Evolutionary conservation across 2,329 filamentous ascomycete species (phyloP), one percentile per base, ranked within the genome.

Genomic region (Daldinia sp.): DNA sequence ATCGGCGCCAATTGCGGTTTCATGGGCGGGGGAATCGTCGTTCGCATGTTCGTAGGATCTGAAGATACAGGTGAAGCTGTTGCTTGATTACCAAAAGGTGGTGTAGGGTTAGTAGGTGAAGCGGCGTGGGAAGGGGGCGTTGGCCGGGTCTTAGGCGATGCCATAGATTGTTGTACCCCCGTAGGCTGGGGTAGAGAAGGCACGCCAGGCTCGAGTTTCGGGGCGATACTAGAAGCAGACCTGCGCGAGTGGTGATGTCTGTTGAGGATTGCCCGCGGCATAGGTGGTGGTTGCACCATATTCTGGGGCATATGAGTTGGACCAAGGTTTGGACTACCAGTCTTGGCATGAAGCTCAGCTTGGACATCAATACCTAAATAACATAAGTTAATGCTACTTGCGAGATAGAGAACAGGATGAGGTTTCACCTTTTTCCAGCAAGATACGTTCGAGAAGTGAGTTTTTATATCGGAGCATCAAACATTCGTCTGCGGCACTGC

Each of bases 391-490:
- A 48, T 50, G 39, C 7, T 51, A 37, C 39, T 54, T 37, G 4
- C 18, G 28, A 39, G 20, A 48, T 55, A 42, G 18, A 15, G 23
- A 44, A 60, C 30, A 37, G 30, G 20, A 7, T 37, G 39, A 56
- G n/a, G 41, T 53, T 69, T 41, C 82, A 96, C 94, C 94, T 87
- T 98, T 98, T 83, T 99, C 96, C 41, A 99, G 87, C 60, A 99
- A 87, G 77, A 99, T 97, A 66, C 96, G 90, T 83, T 99, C 96
- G 39, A 99, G 87, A 55, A 98, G 85, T 44, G 96, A 98, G 81
- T 98, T 99, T 85, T 98, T 98, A 82, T 98, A 99, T 66, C 96
- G 92, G 75, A 99, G 86, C 96, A 99, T 98, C 77, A 98, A 83
- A 79, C 96, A 98, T 82, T 98, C 96, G 80, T 98, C 96, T 65